A percentile compares a stretch with the other conserved stretches of the same genome.
Evolutionary conservation across 2,329 filamentous ascomycete species (phyloP).

Genomic region (Cladophialophora chaetospira): DNA sequence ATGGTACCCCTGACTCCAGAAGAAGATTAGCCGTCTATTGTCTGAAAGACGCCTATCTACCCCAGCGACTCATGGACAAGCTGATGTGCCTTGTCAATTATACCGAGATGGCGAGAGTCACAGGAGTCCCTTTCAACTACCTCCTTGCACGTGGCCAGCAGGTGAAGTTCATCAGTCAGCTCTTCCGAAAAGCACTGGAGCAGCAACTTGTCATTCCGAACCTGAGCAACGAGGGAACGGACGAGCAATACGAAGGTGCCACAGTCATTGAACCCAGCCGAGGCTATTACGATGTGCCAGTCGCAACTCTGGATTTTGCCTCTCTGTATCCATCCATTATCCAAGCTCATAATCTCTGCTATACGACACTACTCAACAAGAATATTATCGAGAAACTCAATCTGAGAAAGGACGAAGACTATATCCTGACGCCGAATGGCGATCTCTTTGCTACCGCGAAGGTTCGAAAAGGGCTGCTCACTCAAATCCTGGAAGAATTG

Average conservation of each 20-base stretch:
- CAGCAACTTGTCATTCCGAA: slow-evolving; percentile 95
- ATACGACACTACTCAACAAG: slow-evolving; percentile 87
- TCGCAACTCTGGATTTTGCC: slow-evolving; percentile 97
- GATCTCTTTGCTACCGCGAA: slow-evolving; percentile 90
- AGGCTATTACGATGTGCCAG: slow-evolving; percentile 91
- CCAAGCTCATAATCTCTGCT: slow-evolving; percentile 97
- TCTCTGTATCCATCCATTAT: slow-evolving; percentile 99
- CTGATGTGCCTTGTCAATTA: slow-evolving; percentile 98
- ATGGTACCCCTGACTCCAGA: slow-evolving; percentile 89
- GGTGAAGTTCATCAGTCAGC: slow-evolving; percentile 94
- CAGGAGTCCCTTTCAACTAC: slow-evolving; percentile 95
- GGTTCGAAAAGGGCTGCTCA: slow-evolving; percentile 85
- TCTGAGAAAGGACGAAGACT: slow-evolving; percentile 86
- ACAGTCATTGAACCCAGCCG: slow-evolving; percentile 95
- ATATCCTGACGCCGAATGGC: slow-evolving; percentile 92
- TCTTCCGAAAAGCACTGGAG: slow-evolving; percentile 92
- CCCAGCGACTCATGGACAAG: slow-evolving; percentile 93
- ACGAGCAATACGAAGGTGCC: slow-evolving; percentile 95
- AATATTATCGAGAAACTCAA: slow-evolving; percentile 72
- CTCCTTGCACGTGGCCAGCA: slow-evolving; percentile 91
- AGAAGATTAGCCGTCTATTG: slow-evolving; percentile 93
- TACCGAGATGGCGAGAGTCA: slow-evolving; percentile 99
- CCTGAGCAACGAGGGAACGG: slow-evolving; percentile 66
- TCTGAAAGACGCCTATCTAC: slow-evolving; percentile 94
- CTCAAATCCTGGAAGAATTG: slow-evolving; percentile 94